Percentiles rank a stretch among this genome's conserved stretches.
phyloP scores from a whole-genome alignment of 108 stramenopile genomes.

The Cylindrotheca fusiformis region DNA sequence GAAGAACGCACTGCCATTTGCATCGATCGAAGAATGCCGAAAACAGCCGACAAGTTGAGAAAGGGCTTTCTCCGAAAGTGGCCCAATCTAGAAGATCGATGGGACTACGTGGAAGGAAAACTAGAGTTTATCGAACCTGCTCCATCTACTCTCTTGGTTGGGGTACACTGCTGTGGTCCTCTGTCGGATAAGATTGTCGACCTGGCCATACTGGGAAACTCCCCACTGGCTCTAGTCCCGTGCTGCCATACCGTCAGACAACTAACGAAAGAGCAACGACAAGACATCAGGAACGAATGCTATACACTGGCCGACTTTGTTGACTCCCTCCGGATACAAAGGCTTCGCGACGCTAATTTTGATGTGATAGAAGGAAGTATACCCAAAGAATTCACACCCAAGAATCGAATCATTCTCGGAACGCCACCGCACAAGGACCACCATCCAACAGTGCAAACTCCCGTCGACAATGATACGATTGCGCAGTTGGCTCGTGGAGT shows the following conservation, averaged over 20 bases:
- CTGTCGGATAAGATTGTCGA: slow-evolving; percentile 50
- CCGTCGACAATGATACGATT: not conserved
- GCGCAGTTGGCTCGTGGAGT: slow-evolving; percentile 2
- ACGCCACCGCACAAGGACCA: slow-evolving; percentile 13
- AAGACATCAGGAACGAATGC: slow-evolving; percentile 1
- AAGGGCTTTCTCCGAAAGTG: slow-evolving; percentile 37
- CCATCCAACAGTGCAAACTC: not conserved
- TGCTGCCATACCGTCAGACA: slow-evolving; percentile 50
- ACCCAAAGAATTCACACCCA: slow-evolving; percentile 49
- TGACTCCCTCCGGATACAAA: slow-evolving; percentile 40
- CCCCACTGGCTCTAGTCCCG: slow-evolving; percentile 60
- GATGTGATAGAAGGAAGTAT: slow-evolving; percentile 33
- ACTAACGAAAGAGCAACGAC: slow-evolving; percentile 1
- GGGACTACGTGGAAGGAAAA: slow-evolving; percentile 59
- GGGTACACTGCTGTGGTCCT: slow-evolving; percentile 57
- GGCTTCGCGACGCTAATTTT: slow-evolving; percentile 44
- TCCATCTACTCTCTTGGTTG: slow-evolving; percentile 45
- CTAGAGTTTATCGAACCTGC: slow-evolving; percentile 43
- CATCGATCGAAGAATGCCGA: slow-evolving; percentile 57
- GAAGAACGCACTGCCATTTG: slow-evolving; percentile 42
- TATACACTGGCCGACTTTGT: slow-evolving; percentile 38
- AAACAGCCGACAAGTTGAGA: slow-evolving; percentile 45
- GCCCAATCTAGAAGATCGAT: slow-evolving; percentile 37
- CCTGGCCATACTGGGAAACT: slow-evolving; percentile 32
- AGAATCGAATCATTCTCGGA: slow-evolving; percentile 56